Percentiles rank a stretch among this genome's conserved stretches.
These are phyloP conservation scores for Sicyos edulis DNA, from an alignment of 306 rosid genomes.

Conservation along the genomic window DNA sequence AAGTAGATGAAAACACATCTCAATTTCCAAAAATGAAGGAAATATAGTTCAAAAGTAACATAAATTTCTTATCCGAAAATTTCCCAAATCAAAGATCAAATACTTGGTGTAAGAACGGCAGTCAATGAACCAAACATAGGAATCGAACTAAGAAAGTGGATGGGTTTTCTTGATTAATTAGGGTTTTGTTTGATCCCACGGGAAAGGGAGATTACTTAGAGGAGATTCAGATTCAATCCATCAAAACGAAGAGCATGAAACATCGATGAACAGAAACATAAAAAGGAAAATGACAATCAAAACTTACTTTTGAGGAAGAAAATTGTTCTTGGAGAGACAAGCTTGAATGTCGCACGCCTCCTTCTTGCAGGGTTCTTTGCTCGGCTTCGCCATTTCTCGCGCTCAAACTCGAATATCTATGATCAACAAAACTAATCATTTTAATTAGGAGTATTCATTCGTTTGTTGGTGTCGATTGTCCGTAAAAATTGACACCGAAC, in stretches of 20 bases:
- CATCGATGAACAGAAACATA: conserved; percentile 15
- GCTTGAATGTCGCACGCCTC: conserved; percentile 93
- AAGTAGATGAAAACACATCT: background rate
- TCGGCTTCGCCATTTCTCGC: conserved; percentile 44
- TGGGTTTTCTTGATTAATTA: too few relatives aligned
- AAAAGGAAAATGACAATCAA: background rate
- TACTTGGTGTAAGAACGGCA: too few relatives aligned
- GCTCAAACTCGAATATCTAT: background rate
- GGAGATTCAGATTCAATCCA: background rate
- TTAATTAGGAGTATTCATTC: too few relatives aligned
- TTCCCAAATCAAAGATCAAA: background rate
- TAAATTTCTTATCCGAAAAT: background rate
- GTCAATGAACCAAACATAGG: too few relatives aligned
- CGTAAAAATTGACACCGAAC: too few relatives aligned
- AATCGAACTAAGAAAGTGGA: too few relatives aligned
- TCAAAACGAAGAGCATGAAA: background rate
- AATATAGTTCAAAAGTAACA: background rate
- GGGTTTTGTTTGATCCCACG: too few relatives aligned
- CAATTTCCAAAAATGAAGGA: background rate
- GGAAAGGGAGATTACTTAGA: too few relatives aligned
- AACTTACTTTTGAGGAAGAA: conserved; percentile 57
- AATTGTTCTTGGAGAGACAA: conserved; percentile 79
- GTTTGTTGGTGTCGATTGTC: too few relatives aligned
- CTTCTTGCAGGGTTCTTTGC: conserved; percentile 91
- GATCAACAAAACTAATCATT: too few relatives aligned